Conservation (phyloP, 768 basidiomycete species). For the Xerocomus potaroensis region DNA sequence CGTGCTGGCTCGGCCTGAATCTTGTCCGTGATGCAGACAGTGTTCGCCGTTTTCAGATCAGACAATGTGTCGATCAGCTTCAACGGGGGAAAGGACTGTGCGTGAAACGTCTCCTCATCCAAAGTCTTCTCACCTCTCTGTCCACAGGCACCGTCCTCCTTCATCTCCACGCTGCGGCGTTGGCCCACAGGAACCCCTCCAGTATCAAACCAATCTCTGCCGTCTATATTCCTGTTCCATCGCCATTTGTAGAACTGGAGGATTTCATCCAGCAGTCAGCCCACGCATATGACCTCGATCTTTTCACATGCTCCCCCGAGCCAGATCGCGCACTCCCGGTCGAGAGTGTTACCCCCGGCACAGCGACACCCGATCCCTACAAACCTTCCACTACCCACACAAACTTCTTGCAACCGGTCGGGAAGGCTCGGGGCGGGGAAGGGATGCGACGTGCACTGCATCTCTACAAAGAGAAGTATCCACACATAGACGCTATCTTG, state of each 20-base stretch:
- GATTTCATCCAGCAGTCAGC: constrained; percentile 68
- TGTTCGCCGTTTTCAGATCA: constrained; percentile 39
- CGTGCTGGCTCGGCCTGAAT: constrained; percentile 30
- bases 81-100: constrained; percentile 99
- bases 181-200: constrained; percentile 43
- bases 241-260: constrained; percentile 83
- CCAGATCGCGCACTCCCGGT: constrained; percentile 43
- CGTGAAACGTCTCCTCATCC: constrained; percentile 23
- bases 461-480: constrained; percentile 63
- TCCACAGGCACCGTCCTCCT: constrained; percentile 86
- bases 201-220: constrained; percentile 50
- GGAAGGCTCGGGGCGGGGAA: constrained; percentile 55
- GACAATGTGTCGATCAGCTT: constrained; percentile 84
- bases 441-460: constrained; percentile 79
- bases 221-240: constrained; percentile 86
- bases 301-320: constrained; percentile 41
- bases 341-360: constrained; percentile 43
- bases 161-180: constrained; percentile 76
- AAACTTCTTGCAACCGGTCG: constrained; percentile 36
- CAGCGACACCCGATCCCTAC: constrained; percentile 20
- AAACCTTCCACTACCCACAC: constrained; percentile 3
- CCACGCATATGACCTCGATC: constrained; percentile 65
- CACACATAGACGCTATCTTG: constrained; percentile 72
- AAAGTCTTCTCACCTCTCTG: constrained; percentile 5
- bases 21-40: constrained; percentile 6